Percentiles rank a stretch among this genome's conserved stretches.
These are phyloP conservation scores for Trifolium subterraneum DNA, from an alignment of 306 rosid genomes.

Conservation along the genomic window DNA sequence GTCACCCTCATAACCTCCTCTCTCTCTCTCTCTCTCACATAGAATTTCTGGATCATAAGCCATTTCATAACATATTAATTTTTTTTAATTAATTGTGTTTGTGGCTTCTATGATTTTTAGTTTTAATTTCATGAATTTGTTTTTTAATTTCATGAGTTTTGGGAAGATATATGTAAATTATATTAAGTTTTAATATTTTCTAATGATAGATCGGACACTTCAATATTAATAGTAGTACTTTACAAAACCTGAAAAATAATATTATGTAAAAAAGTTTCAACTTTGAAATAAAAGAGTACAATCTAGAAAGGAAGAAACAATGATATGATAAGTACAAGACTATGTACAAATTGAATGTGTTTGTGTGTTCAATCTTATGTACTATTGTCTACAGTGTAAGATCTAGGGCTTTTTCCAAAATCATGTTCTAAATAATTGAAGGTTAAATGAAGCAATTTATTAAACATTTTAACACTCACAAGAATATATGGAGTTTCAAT, in stretches of 20 bases:
- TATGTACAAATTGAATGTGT: background rate
- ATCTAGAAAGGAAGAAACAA: constrained; percentile 45
- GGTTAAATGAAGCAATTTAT: background rate
- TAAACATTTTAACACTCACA: background rate
- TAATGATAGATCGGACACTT: constrained; percentile 52
- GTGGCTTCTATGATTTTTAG: background rate
- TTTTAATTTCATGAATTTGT: background rate
- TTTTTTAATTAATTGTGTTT: background rate
- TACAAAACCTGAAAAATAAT: constrained; percentile 14
- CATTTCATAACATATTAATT: background rate
- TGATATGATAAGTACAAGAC: constrained; percentile 25
- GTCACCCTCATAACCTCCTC: constrained; percentile 36
- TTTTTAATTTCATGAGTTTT: background rate
- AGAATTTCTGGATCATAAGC: constrained; percentile 22
- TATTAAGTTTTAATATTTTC: background rate
- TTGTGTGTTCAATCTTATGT: constrained; percentile 39
- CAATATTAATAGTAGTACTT: constrained; percentile 27
- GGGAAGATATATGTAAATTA: background rate
- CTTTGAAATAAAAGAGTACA: constrained; percentile 52
- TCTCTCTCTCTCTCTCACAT: background rate
- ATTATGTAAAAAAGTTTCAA: constrained; percentile 37
- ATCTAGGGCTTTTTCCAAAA: constrained; percentile 48
- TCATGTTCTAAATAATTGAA: constrained; percentile 5
- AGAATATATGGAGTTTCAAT: constrained; percentile 5
- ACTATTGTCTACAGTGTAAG: constrained; percentile 67